Conservation (phyloP, 371 early-diverging fungal species). For the Rhizomucor miehei region DNA sequence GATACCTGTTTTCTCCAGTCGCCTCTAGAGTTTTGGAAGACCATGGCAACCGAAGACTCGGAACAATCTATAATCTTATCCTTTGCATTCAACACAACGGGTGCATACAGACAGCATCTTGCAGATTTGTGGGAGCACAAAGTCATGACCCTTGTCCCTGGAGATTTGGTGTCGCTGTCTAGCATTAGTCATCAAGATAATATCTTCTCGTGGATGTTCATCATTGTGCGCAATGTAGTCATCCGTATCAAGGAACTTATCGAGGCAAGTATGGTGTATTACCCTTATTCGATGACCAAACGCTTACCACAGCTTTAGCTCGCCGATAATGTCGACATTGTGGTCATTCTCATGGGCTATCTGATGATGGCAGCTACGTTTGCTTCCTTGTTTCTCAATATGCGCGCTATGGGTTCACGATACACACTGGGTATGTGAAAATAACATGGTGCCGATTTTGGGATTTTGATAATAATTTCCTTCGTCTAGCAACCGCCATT, state of each 20-base stretch:
- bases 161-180: conserved; percentile 23
- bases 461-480: no score
- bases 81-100: conserved; percentile 52
- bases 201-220: conserved; percentile 41
- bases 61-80: conserved; percentile 46
- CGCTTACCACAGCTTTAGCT: conserved; percentile 29
- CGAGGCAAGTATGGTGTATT: conserved; percentile 32
- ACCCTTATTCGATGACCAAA: neutral
- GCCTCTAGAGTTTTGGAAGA: conserved; percentile 37
- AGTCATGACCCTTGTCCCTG: conserved; percentile 36
- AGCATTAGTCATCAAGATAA: conserved; percentile 17
- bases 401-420: conserved; percentile 85
- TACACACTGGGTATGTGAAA: conserved; percentile 64
- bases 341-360: conserved; percentile 79
- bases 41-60: conserved; percentile 25
- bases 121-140: conserved; percentile 54
- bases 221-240: conserved; percentile 48
- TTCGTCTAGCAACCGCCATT: conserved; percentile 49
- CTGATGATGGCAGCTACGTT: conserved; percentile 86
- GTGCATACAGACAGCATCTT: conserved; percentile 33
- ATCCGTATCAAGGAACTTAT: conserved; percentile 58
- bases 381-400: conserved; percentile 77
- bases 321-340: conserved; percentile 76
- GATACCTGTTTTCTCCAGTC: conserved; percentile 33
- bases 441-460: neutral